A percentile compares a stretch with the other conserved stretches of the same genome.
These are phyloP conservation scores for Plasmodiophora brassicae DNA, from an alignment of 208 protist genomes.

Conservation along the genomic window DNA sequence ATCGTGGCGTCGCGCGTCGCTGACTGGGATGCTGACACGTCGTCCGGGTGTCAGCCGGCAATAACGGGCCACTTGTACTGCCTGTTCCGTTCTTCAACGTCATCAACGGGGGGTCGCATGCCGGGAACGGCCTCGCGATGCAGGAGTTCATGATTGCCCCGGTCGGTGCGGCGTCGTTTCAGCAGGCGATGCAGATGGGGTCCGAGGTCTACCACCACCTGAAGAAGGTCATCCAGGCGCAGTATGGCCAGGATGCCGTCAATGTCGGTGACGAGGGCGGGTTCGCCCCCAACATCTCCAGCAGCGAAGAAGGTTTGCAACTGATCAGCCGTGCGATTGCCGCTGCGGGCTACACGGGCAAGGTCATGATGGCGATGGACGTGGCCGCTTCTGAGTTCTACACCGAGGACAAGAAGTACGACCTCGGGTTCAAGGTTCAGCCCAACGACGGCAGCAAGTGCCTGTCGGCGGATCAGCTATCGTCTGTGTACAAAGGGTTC, in stretches of 20 bases:
- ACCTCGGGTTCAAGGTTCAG: slow-evolving; percentile 93
- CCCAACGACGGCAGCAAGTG: slow-evolving; percentile 33
- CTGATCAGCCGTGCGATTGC: slow-evolving; percentile 92
- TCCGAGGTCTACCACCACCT: slow-evolving; percentile 96
- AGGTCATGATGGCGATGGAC: slow-evolving; percentile 97
- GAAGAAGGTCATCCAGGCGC: slow-evolving; percentile 87
- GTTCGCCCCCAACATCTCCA: slow-evolving; percentile 70
- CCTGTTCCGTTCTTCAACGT: slow-evolving; percentile 96
- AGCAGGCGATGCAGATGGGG: slow-evolving; percentile 55
- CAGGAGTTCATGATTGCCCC: slow-evolving; percentile 94
- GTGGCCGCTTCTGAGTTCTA: slow-evolving; percentile 96
- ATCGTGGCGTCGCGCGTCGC: no score
- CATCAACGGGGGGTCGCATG: slow-evolving; percentile 98
- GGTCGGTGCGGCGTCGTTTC: slow-evolving; percentile 82
- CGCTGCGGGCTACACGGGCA: slow-evolving; percentile 78
- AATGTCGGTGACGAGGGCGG: slow-evolving; percentile 98
- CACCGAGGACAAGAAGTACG: slow-evolving; percentile 83
- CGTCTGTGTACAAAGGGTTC: slow-evolving; percentile 43
- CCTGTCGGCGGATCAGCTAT: slow-evolving; percentile 41
- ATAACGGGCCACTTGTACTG: slow-evolving; percentile 62
- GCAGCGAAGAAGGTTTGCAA: slow-evolving; percentile 89
- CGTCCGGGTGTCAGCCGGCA: no score
- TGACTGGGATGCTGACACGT: no score
- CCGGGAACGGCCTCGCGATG: slow-evolving; percentile 88
- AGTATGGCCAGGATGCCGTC: slow-evolving; percentile 85